These are phyloP conservation scores for Catunica adiposa DNA, from an alignment of 2,329 filamentous ascomycete genomes.

Conservation along the genomic window DNA sequence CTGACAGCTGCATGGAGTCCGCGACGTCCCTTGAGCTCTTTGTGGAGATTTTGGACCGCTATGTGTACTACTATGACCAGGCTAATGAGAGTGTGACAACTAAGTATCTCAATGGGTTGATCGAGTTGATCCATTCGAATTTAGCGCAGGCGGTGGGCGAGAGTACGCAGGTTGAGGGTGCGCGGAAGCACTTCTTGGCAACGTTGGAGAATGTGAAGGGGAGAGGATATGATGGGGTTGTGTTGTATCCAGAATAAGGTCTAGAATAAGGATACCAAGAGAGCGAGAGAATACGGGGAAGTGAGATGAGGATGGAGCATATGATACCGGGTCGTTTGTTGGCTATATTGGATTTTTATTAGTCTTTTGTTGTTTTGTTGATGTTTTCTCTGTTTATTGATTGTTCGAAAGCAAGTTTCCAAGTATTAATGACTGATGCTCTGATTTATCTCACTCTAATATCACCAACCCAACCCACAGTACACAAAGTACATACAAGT, in stretches of 20 bases:
- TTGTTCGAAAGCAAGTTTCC: not conserved
- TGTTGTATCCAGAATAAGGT: constrained; percentile 42
- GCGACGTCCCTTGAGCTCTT: constrained; percentile 94
- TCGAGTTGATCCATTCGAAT: constrained; percentile 96
- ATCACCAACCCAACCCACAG: not conserved
- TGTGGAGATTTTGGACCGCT: constrained; percentile 94
- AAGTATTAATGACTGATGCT: constrained; percentile 4
- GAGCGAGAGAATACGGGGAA: not conserved
- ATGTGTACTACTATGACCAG: constrained; percentile 98
- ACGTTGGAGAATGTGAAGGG: constrained; percentile 87
- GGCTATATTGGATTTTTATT: not conserved
- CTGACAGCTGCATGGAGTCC: constrained; percentile 97
- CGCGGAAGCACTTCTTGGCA: constrained; percentile 83
- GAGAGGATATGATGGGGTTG: constrained; percentile 82
- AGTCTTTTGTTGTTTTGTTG: constrained; percentile 7
- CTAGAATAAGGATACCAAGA: not conserved
- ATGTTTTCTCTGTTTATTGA: constrained; percentile 3
- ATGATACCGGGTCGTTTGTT: not conserved
- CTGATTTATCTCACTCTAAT: not conserved
- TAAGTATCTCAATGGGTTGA: constrained; percentile 94
- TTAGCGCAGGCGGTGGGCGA: constrained; percentile 71
- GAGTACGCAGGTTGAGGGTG: constrained; percentile 68
- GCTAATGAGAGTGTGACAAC: constrained; percentile 97
- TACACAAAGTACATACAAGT: constrained; percentile 1
- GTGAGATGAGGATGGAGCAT: not conserved